Percentiles rank a stretch among this genome's conserved stretches.
phyloP scores from a whole-genome alignment of 345 rosid species.

The Citrus sp. region DNA sequence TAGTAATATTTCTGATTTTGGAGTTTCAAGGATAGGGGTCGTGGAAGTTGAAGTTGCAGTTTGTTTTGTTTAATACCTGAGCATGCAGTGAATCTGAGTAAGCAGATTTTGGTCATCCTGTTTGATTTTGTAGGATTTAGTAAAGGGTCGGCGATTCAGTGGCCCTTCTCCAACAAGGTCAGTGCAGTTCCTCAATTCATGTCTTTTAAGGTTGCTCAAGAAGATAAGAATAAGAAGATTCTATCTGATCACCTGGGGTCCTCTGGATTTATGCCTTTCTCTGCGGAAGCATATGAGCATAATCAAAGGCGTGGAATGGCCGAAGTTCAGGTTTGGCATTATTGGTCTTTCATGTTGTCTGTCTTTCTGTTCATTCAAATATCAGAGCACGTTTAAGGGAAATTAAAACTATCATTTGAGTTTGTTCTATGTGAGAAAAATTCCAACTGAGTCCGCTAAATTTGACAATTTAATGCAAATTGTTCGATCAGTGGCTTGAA shows the following conservation, averaged over 20 bases:
- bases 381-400: no score
- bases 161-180: conserved; percentile 50
- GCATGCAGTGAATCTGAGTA: conserved; percentile 7
- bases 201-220: conserved; percentile 43
- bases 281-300: conserved; percentile 23
- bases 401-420: background rate
- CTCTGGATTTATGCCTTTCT: conserved; percentile 31
- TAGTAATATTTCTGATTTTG: background rate
- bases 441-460: background rate
- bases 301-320: conserved; percentile 10
- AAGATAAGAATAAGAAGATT: conserved; percentile 32
- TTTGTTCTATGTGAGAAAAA: background rate
- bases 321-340: conserved; percentile 35
- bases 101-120: background rate
- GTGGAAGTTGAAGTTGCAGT: background rate
- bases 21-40: background rate
- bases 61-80: background rate
- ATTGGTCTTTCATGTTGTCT: background rate
- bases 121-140: conserved; percentile 30
- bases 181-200: conserved; percentile 39
- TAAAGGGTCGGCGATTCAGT: conserved; percentile 38
- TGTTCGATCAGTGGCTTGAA: background rate
- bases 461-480: background rate
- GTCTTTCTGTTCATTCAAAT: background rate
- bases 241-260: conserved; percentile 26